Percentiles rank a stretch among this genome's conserved stretches.
Conservation (phyloP, 495 filamentous ascomycete genomes). For the Trichocladium uniseriatum region DNA sequence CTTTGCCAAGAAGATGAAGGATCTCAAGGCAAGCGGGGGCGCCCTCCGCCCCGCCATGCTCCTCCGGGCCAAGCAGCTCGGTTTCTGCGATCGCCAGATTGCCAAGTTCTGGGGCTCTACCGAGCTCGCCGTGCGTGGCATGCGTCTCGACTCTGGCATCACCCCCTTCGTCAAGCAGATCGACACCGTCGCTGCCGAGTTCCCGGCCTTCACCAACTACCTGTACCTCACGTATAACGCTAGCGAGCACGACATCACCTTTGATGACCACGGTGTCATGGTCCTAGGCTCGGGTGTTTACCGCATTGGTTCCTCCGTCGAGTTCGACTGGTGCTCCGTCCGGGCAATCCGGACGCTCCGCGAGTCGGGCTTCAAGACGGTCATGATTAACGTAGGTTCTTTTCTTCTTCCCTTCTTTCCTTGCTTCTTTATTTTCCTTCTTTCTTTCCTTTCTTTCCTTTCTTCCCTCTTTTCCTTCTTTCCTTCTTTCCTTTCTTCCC, state of each 20-base stretch:
- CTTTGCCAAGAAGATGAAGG: slow-evolving; percentile 69
- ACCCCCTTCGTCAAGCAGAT: slow-evolving; percentile 92
- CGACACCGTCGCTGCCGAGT: slow-evolving; percentile 95
- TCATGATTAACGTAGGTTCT: slow-evolving; percentile 73
- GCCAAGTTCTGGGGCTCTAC: slow-evolving; percentile 91
- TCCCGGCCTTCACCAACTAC: slow-evolving; percentile 92
- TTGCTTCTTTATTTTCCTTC: neutral
- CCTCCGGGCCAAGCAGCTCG: slow-evolving; percentile 78
- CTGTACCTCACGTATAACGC: slow-evolving; percentile 96
- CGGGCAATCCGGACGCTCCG: slow-evolving; percentile 88
- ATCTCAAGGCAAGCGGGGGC: slow-evolving; percentile 60
- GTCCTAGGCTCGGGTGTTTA: slow-evolving; percentile 96
- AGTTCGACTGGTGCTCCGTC: slow-evolving; percentile 99
- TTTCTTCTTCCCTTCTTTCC: neutral
- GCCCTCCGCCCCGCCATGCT: slow-evolving; percentile 48
- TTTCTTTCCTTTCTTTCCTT: neutral
- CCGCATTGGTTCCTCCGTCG: slow-evolving; percentile 92
- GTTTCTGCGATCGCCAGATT: slow-evolving; percentile 87
- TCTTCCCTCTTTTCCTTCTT: neutral
- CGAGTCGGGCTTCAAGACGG: slow-evolving; percentile 80
- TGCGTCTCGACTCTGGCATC: slow-evolving; percentile 76
- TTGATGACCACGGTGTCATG: slow-evolving; percentile 87
- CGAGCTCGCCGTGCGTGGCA: slow-evolving; percentile 74
- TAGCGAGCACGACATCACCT: slow-evolving; percentile 71
- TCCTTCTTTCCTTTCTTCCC: no score